Evolutionary conservation across 768 basidiomycete species (phyloP).

Genomic region (Fistulinella prunicolor): DNA sequence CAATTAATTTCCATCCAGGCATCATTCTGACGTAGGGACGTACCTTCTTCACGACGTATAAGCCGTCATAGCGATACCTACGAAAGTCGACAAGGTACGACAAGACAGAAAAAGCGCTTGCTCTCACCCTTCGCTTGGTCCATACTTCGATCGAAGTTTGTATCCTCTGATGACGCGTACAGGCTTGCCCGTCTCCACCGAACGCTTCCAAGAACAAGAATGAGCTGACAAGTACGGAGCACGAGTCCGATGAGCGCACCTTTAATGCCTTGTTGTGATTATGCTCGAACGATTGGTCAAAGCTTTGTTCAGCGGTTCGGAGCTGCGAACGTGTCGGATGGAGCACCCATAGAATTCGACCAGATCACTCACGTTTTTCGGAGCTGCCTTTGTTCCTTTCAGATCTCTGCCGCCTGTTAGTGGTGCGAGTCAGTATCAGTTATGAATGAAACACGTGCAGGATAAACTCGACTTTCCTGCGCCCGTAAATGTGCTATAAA

Average conservation of each 20-base stretch:
- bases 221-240: background rate
- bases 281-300: conserved; percentile 78
- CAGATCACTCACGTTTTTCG: conserved; percentile 67
- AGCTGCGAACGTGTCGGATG: conserved; percentile 45
- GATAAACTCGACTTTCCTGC: conserved; percentile 44
- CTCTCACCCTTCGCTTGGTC: conserved; percentile 71
- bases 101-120: background rate
- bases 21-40: background rate
- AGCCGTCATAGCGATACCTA: conserved; percentile 88
- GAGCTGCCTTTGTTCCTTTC: conserved; percentile 75
- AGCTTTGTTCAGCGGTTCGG: conserved; percentile 85
- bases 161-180: conserved; percentile 86
- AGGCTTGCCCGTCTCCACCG: conserved; percentile 77
- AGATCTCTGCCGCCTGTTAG: conserved; percentile 80
- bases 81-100: background rate
- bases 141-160: conserved; percentile 60
- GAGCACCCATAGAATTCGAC: background rate
- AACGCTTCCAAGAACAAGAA: conserved; percentile 43
- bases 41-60: conserved; percentile 77
- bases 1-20: background rate
- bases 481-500: conserved; percentile 70
- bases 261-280: conserved; percentile 65
- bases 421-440: conserved; percentile 1
- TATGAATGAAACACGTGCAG: background rate
- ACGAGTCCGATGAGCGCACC: conserved; percentile 33